A percentile compares a stretch with the other conserved stretches of the same genome.
phyloP scores from a whole-genome alignment of 495 filamentous ascomycete genomes.

The Endocarpon pusillum region DNA sequence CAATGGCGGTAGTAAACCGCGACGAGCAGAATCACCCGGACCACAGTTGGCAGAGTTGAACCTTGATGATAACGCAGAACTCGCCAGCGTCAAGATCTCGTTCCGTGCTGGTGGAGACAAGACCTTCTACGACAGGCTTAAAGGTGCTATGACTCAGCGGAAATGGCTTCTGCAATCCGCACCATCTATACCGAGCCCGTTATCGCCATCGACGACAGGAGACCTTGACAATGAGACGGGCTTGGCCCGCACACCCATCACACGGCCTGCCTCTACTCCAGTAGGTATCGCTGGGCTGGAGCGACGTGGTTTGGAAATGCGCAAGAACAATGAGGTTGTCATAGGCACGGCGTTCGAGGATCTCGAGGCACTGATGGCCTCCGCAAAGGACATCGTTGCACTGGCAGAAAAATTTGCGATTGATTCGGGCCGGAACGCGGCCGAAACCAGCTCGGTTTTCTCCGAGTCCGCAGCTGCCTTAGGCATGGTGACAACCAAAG shows the following conservation, averaged over 20 bases:
- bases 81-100: constrained; percentile 74
- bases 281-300: constrained; percentile 92
- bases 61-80: no score
- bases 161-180: constrained; percentile 93
- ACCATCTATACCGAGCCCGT: constrained; percentile 67
- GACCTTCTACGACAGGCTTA: constrained; percentile 77
- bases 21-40: constrained; percentile 60
- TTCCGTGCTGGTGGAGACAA: constrained; percentile 83
- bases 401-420: constrained; percentile 77
- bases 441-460: constrained; percentile 55
- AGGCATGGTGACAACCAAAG: constrained; percentile 82
- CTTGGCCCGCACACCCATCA: constrained; percentile 5
- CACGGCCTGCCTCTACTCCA: constrained; percentile 9
- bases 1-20: no score
- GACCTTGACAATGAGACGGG: constrained; percentile 5
- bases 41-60: constrained; percentile 34
- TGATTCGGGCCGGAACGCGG: constrained; percentile 40
- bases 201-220: constrained; percentile 11
- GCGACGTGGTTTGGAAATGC: constrained; percentile 58
- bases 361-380: constrained; percentile 89
- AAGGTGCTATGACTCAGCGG: constrained; percentile 69
- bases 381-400: constrained; percentile 86
- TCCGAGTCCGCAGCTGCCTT: constrained; percentile 72
- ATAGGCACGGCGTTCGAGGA: constrained; percentile 95
- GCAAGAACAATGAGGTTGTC: constrained; percentile 80